Evolutionary conservation across 2,329 filamentous ascomycete genomes (phyloP), one percentile per base, ranked within the genome.

Genomic region (Aspergillus pseudonomiae): DNA sequence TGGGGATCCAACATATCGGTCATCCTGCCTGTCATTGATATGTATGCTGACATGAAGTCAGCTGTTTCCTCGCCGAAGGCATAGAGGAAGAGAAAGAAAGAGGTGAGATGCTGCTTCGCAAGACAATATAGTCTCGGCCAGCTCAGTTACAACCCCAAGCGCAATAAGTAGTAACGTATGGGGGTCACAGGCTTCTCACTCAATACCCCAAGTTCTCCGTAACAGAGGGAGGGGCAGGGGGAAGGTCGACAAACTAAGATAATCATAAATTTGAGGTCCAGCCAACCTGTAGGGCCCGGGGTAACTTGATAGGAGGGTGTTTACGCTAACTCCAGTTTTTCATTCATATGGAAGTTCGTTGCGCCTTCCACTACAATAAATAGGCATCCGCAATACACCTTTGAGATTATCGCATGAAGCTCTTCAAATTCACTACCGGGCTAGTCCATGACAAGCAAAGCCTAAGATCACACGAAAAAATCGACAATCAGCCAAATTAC

Each of bases 351-450:
- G 10, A 14, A 46, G 43, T 46, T 46, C 43, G 45, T 19, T 24
- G n/a, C 45, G 24, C 45, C 45, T 28, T 48, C 24, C 26, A 28
- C 26, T 52, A 52, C 48, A 52, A 28, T 36, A 54, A 36, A 12
- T 26, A 16, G 12, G 24, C 21, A 28, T 48, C 46, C 14, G 19
- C 46, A 3, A 10, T 30, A 16, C 24, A 26, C 26, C 19, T 24
- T 16, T 19, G 12, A 50, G 5, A 12, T 19, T 21, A 54, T 21
- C 21, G 30, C 52, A 36, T 36, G 30, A 12, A 54, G 32, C 19
- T 54, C 32, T 34, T 54, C 14, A 55, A 55, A 55, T 60, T 30
- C 58, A 41, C 46, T 60, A 55, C 34, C 32, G 21, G 52, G 32
- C 52, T 36, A 55, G 21, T 55, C 11, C 34, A 39, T 55, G 32